Evolutionary conservation across 176 grass and related monocot genomes (phyloP).

Genomic region (Triticum dicoccoides): DNA sequence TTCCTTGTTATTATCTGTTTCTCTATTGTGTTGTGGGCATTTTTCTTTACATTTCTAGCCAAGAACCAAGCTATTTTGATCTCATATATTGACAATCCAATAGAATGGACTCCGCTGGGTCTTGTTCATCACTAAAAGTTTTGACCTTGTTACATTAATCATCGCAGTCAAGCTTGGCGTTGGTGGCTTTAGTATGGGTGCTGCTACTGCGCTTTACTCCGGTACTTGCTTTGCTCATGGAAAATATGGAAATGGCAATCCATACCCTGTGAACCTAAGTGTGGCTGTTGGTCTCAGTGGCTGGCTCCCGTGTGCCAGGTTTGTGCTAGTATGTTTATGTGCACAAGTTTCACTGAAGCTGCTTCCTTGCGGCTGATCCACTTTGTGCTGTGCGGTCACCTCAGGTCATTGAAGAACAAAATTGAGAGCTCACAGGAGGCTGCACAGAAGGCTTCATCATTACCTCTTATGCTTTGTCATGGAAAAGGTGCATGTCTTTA

Average conservation of each 20-base stretch:
- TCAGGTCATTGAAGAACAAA: slow-evolving; percentile 84
- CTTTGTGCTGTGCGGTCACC: not conserved
- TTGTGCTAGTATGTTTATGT: slow-evolving; percentile 21
- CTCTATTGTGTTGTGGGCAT: not conserved
- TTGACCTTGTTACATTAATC: slow-evolving; percentile 2
- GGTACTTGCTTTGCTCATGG: slow-evolving; percentile 86
- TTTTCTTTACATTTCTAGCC: not conserved
- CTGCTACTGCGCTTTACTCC: slow-evolving; percentile 84
- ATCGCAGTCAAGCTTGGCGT: slow-evolving; percentile 87
- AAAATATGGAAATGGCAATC: slow-evolving; percentile 91
- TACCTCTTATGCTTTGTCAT: slow-evolving; percentile 94
- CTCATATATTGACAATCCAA: not conserved
- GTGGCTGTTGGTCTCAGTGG: slow-evolving; percentile 85
- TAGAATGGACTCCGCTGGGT: not conserved
- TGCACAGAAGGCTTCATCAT: slow-evolving; percentile 68
- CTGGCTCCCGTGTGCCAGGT: slow-evolving; percentile 95
- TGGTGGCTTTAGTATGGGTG: slow-evolving; percentile 98
- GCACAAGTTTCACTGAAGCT: not conserved
- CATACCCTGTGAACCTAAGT: slow-evolving; percentile 79
- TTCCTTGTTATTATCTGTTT: not conserved
- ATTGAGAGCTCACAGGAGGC: slow-evolving; percentile 83
- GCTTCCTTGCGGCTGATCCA: not conserved
- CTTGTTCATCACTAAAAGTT: slow-evolving; percentile 16
- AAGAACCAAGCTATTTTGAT: slow-evolving; percentile 5
- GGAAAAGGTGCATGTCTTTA: slow-evolving; percentile 69